phyloP scores from a whole-genome alignment of 441 rosid species.

The Gossypium gossypioides region DNA sequence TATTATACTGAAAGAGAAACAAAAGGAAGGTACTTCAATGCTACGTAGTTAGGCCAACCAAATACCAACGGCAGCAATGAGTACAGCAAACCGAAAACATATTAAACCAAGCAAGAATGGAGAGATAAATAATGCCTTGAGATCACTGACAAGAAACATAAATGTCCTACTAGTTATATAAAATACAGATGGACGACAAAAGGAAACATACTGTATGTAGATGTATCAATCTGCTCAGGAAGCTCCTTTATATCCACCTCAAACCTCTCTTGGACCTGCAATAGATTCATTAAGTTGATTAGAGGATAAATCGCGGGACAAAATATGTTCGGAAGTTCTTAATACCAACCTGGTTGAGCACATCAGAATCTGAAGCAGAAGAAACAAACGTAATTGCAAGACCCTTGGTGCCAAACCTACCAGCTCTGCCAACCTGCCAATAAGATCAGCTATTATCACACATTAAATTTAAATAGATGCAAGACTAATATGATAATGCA shows the following conservation, averaged over 20 bases:
- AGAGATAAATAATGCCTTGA: background rate
- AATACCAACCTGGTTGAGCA: slow-evolving; percentile 69
- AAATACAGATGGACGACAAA: background rate
- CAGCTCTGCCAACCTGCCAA: slow-evolving; percentile 88
- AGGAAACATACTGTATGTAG: slow-evolving; percentile 74
- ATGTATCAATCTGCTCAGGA: slow-evolving; percentile 93
- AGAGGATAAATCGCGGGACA: background rate
- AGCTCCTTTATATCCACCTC: slow-evolving; percentile 97
- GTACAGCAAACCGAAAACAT: background rate
- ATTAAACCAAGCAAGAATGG: background rate
- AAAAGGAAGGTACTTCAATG: background rate
- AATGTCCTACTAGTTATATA: background rate
- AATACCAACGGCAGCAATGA: too few relatives aligned
- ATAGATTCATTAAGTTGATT: background rate
- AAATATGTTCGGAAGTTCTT: background rate
- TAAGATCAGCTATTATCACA: background rate
- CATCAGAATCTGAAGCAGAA: slow-evolving; percentile 77
- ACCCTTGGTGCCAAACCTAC: slow-evolving; percentile 97
- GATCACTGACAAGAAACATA: background rate
- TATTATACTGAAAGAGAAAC: background rate
- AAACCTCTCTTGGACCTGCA: slow-evolving; percentile 86
- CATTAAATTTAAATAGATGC: background rate
- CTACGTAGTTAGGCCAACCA: background rate
- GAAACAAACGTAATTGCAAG: slow-evolving; percentile 93
- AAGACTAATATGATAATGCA: background rate